phyloP scores from a whole-genome alignment of 768 basidiomycete species.

The Fomitopsis serialis region DNA sequence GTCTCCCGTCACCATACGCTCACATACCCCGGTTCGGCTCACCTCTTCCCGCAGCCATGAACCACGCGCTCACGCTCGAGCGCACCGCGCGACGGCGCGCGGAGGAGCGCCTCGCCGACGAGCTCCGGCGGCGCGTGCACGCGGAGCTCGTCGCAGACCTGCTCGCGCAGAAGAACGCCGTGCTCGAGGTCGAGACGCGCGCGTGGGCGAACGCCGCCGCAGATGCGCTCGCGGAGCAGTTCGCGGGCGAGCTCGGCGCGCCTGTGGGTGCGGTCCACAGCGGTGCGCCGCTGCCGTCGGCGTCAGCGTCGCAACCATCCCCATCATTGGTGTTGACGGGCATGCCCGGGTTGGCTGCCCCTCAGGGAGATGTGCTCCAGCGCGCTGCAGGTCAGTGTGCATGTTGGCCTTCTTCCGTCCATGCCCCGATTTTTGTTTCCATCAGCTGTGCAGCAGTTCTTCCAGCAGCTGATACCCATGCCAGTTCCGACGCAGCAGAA shows the following conservation, averaged over 20 bases:
- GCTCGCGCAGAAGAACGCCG: conserved; percentile 10
- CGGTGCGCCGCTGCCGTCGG: no score
- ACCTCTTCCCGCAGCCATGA: conserved; percentile 24
- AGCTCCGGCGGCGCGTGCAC: conserved; percentile 24
- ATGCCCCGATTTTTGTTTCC: neutral
- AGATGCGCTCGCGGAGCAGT: conserved; percentile 9
- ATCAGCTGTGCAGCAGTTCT: conserved; percentile 2
- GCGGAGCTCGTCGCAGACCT: conserved; percentile 23
- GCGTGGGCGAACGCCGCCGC: conserved; percentile 14
- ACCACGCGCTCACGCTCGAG: conserved; percentile 25
- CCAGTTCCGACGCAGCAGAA: neutral
- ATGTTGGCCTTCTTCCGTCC: neutral
- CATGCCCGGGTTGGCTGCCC: no score
- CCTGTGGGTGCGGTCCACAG: no score
- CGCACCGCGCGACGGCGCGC: conserved; percentile 27
- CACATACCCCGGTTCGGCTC: neutral
- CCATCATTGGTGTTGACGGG: no score
- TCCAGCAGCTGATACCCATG: neutral
- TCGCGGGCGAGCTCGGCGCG: conserved; percentile 9
- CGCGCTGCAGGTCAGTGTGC: conserved; percentile 4
- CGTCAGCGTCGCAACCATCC: no score
- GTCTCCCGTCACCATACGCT: conserved; percentile 16
- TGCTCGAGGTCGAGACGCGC: conserved; percentile 10
- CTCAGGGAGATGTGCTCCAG: neutral
- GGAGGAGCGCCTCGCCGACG: conserved; percentile 27